Evolutionary conservation across 1,284 basidiomycete genomes (phyloP), one percentile per base, ranked within the genome.

Genomic region (Stereum hirsutum): DNA sequence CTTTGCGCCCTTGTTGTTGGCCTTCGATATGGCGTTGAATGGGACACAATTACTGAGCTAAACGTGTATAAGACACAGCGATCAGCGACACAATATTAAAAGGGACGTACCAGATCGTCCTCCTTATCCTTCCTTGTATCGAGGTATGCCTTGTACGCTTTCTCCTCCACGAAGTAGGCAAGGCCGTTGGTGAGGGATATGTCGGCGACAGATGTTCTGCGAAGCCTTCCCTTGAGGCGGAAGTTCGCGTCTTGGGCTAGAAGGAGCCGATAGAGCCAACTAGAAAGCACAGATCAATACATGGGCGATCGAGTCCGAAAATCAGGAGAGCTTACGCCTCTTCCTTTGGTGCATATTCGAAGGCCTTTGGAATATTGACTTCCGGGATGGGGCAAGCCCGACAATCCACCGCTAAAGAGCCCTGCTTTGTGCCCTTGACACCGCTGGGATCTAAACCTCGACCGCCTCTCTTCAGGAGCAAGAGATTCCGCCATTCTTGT

Each of bases 361-460:
- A 57, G 10, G 45, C 50, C 21, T 41, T 37, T 4, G 49, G 49
- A 2, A 61, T 36, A 36, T 62, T 63, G 3, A 46, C 47, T 1
- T 54, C 55, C 0, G 52, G 52, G 6, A 58, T 54, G 2, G 59
- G 61, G 43, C 59, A 63, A 7, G 59, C 59, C 4, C 57, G 56
- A 41, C 59, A 61, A 6, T 52, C 38, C 6, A 62, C 39, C 1
- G 54, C 57, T 23, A 49, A 53, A 25, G 55, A 48, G 2, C 60
- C 59, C 5, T 31, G 38, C 10, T 31, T 10, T n/a, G 59, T 61
- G 5, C 42, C 46, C 1, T 24, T 44, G 1, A 54, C 31, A 21
- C 48, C 47, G 10, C 57, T 52, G 5, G 46, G 41, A n/a, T 52
- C 45, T 46, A 56, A 46, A 3, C 54, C 56, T 7, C 52, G 50